Percentiles rank a stretch among this genome's conserved stretches.
Evolutionary conservation across 352 stramenopile genomes (phyloP).

Genomic region (Globisporangium middletonii): DNA sequence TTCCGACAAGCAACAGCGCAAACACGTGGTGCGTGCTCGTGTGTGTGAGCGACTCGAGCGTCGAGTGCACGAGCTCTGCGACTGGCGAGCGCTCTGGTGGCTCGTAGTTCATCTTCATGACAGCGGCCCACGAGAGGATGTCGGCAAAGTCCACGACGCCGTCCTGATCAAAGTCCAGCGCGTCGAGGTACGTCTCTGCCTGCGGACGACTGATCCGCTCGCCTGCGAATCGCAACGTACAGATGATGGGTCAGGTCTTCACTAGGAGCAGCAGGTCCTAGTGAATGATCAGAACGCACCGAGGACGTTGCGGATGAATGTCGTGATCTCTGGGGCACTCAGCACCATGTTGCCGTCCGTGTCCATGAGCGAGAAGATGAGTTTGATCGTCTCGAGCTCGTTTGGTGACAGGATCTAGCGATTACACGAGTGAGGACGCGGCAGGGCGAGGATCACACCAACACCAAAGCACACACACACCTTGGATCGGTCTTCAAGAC

Average conservation of each 20-base stretch:
- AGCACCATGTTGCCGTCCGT: conserved; percentile 67
- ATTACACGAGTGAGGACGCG: neutral
- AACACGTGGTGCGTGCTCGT: conserved; percentile 17
- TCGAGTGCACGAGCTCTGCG: neutral
- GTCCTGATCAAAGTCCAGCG: conserved; percentile 71
- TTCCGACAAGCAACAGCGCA: conserved; percentile 24
- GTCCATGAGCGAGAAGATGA: conserved; percentile 80
- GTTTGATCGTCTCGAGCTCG: conserved; percentile 74
- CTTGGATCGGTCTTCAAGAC: conserved; percentile 24
- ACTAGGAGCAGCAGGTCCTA: too few relatives aligned
- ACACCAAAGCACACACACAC: conserved; percentile 13
- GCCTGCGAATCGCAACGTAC: conserved; percentile 17
- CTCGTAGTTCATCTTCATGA: conserved; percentile 67
- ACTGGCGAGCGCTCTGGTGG: neutral
- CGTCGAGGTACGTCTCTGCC: conserved; percentile 54
- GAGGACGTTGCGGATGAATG: conserved; percentile 75
- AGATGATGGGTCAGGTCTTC: too few relatives aligned
- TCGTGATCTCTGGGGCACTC: conserved; percentile 38
- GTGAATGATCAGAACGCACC: too few relatives aligned
- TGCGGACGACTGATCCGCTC: conserved; percentile 44
- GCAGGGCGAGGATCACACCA: too few relatives aligned
- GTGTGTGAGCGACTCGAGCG: conserved; percentile 9
- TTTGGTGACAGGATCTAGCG: conserved; percentile 38
- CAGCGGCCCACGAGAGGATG: conserved; percentile 66
- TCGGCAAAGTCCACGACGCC: conserved; percentile 70